Evolutionary conservation across 805 yeast species (phyloP), one percentile per base, ranked within the genome.

Genomic region (Ascoidea asiatica): DNA sequence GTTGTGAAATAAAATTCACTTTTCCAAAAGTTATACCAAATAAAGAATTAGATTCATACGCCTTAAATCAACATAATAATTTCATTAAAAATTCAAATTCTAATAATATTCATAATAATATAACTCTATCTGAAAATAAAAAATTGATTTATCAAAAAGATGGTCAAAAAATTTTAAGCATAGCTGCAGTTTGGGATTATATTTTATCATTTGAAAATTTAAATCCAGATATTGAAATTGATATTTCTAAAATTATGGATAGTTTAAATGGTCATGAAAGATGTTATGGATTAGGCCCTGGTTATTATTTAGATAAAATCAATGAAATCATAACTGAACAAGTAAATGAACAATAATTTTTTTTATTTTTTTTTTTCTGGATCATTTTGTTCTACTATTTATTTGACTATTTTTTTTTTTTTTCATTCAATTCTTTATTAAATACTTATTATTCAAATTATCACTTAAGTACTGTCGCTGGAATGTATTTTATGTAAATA

Each of bases 171-270:
- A 66, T 83, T 39, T 62, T 85, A 48, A 85, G 88, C 0, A 65
- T 84, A 0, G 77, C 84, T 18, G 92, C 90, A 1, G 79, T 84
- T 2, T 87, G 95, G 95, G 90, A 86, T 57, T 81, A 81, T 56
- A 60, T 87, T 41, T 62, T 70, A 50, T 65, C 66, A 47, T 61
- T 69, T 20, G 74, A 69, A 45, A 67, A 65, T 38, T 60, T 66
- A n/a, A 68, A 72, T 43, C 72, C 75, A 33, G 69, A 64, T 37
- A 55, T 60, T 19, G 70, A 70, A 6, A 54, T 82, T 38, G 82
- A 82, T 55, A 64, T 82, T 39, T 60, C 66, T n/a, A 63, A 59
- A 36, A 73, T 85, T 2, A 77, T 86, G 79, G 57, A 62, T 18
- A 59, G 58, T 21, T 65, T 87, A 44, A 73, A 68, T 54, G 94